Evolutionary conservation across 345 rosid genomes (phyloP), one percentile per base, ranked within the genome.

Genomic region (Citrus medica): DNA sequence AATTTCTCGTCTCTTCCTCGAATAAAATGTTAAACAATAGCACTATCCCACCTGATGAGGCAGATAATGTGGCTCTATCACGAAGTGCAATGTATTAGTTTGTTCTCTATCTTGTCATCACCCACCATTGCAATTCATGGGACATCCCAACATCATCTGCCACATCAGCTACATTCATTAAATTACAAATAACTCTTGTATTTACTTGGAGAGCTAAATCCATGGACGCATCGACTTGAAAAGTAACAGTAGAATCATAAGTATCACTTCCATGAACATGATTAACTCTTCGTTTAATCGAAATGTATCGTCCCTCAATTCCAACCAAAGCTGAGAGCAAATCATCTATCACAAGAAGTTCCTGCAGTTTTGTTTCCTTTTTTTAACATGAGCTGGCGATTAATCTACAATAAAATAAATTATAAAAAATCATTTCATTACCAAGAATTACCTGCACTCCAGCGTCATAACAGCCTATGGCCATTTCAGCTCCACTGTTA

Each of bases 241-340:
- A 94, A 84, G 87, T 78, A 83, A 91, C 73, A 65, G 67, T 82
- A 78, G 48, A 75, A 75, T 75, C 78, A 51, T 28, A 7, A 63
- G n/a, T 64, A 63, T 75, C 69, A 17, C 40, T 74, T 85, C 91
- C 80, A 85, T 93, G 71, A 13, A 22, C 86, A n/a, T 88, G 89
- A 74, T 92, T 94, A 37, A 82, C 90, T 48, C 83, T 70, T 86
- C 89, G 79, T 75, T 76, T 91, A 74, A 94, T 92, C 27, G 94
- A 96, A 81, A 94, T 89, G 79, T 92, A 92, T 46, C 92, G 83
- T 76, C 99, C 99, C 88, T 96, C 99, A 79, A 92, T 87, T 82
- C 98, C 99, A 78, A 92, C 95, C 94, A 96, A 84, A 51, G 94
- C 98, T 80, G 90, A 91, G 70, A 96, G 83, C 78, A 94, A 90